Conservation (phyloP, 208 protist genomes). For the Strigomonas galati region DNA sequence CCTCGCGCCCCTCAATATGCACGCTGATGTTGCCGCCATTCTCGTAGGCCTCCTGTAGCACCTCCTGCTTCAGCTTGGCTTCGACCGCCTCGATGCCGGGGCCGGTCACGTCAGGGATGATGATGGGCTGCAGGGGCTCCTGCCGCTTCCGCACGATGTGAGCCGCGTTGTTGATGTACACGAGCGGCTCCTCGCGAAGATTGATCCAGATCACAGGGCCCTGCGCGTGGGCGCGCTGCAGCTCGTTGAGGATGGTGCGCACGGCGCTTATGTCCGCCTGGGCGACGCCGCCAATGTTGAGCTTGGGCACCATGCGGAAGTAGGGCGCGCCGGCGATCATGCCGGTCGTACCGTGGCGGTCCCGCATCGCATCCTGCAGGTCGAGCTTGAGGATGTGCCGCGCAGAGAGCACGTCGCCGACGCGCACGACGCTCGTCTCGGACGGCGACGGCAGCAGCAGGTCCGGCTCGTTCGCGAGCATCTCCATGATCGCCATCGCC, state of each 20-base stretch:
- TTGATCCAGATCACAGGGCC: constrained; percentile 82
- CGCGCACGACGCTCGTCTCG: constrained; percentile 53
- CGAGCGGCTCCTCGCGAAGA: constrained; percentile 81
- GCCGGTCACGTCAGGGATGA: constrained; percentile 80
- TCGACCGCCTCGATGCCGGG: constrained; percentile 73
- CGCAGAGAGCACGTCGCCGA: constrained; percentile 73
- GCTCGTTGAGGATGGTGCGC: constrained; percentile 75
- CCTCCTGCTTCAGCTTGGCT: constrained; percentile 80
- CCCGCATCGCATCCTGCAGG: constrained; percentile 63
- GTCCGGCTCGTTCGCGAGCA: constrained; percentile 54
- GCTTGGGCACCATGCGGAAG: constrained; percentile 84
- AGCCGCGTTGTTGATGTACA: constrained; percentile 84
- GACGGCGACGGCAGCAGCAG: constrained; percentile 62
- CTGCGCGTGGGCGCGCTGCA: constrained; percentile 62
- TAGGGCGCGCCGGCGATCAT: constrained; percentile 81
- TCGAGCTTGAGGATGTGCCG: constrained; percentile 80
- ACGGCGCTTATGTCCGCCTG: constrained; percentile 76
- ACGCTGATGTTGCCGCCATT: constrained; percentile 87
- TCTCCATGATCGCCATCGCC: constrained; percentile 68
- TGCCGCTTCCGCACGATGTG: constrained; percentile 82
- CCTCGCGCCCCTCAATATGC: constrained; percentile 54
- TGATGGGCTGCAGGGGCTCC: constrained; percentile 71
- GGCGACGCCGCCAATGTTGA: constrained; percentile 79
- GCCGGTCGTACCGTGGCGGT: constrained; percentile 57
- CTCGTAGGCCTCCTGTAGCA: constrained; percentile 74